phyloP scores from a whole-genome alignment of 768 basidiomycete genomes.

The Tephrocybe sp. region DNA sequence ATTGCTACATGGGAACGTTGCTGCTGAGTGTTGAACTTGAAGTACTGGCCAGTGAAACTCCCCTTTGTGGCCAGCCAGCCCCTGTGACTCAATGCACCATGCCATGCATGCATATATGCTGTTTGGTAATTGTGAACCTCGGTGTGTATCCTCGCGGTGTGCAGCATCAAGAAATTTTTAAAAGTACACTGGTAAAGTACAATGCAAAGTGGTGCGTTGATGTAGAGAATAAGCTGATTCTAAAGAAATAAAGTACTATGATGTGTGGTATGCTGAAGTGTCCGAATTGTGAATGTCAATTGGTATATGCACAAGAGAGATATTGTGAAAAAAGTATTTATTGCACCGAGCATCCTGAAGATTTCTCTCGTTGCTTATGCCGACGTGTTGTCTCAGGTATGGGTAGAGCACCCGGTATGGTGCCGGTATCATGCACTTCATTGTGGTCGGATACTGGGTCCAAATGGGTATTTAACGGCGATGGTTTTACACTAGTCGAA shows the following conservation, averaged over 20 bases:
- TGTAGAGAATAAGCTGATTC: background rate
- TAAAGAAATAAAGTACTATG: constrained; percentile 5
- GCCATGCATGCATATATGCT: too few relatives aligned
- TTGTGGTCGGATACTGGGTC: constrained; percentile 29
- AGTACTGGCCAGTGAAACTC: too few relatives aligned
- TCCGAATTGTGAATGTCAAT: background rate
- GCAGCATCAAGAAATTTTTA: background rate
- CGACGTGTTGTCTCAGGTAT: constrained; percentile 18
- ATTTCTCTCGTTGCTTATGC: constrained; percentile 34
- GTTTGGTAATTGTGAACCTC: too few relatives aligned
- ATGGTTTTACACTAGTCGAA: constrained; percentile 23
- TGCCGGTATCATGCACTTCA: constrained; percentile 15
- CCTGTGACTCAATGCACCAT: too few relatives aligned
- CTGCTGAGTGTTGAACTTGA: too few relatives aligned
- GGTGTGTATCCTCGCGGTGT: too few relatives aligned
- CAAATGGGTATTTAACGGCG: constrained; percentile 28
- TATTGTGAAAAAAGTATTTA: constrained; percentile 15
- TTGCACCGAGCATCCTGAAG: constrained; percentile 42
- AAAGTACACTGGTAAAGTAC: background rate
- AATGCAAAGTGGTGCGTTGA: background rate
- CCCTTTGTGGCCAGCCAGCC: too few relatives aligned
- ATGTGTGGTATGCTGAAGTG: background rate
- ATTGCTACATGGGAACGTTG: too few relatives aligned
- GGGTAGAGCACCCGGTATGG: constrained; percentile 33
- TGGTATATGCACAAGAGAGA: background rate